Base-by-base conservation (phyloP, 495 filamentous ascomycete genomes). In the Aspergillus sclerotiicarbonarius region DNA sequence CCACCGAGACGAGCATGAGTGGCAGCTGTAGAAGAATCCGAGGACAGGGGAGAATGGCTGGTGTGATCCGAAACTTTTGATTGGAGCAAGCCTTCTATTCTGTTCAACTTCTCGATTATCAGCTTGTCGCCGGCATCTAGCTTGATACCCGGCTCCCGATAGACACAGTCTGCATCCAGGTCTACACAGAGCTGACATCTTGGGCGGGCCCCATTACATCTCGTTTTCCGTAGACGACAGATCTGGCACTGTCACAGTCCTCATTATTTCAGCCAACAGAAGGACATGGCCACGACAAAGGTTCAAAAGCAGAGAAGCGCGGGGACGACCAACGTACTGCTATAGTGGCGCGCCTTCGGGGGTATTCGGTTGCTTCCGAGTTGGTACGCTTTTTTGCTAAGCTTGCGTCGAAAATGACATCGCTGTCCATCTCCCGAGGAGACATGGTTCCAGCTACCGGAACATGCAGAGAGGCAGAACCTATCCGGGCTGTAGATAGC, bases 81-180 rank as follows among this genome's bases (percentile, higher is more conserved):
- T 67, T 91, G 88, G 12, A 93, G 82, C 16, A 92, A 71, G 39
- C 82, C 86, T 71, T 93, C 90, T 56, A 93, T 92, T 21, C 88
- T 81, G 57, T 80, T 81, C 25, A 93, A 74, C 48, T 86, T 85
- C 62, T 92, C 90, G 20, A 93, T 76, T 56, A 93, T 93, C 41
- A 92, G 81, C 67, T 90, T 92, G 71, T 92, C 90, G 54, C 90
- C 90, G 30, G 90, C 89, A 70, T 92, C 90, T 29, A 92, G 84
- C 70, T 93, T 93, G 74, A 92, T 91, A 5, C 90, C 90, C 15
- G 90, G 90, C 70, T 93, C 90, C 46, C 90, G 82, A 66, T 93
- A 93, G 57, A 90, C 81, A 69, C 90, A 93, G 58, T 92, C 90
- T 15, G 87, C 89, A 58, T 89, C 87, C 41, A 93, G 77, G 67